Base-by-base conservation (phyloP, 2,329 filamentous ascomycete genomes). In the Fusarium udum region DNA sequence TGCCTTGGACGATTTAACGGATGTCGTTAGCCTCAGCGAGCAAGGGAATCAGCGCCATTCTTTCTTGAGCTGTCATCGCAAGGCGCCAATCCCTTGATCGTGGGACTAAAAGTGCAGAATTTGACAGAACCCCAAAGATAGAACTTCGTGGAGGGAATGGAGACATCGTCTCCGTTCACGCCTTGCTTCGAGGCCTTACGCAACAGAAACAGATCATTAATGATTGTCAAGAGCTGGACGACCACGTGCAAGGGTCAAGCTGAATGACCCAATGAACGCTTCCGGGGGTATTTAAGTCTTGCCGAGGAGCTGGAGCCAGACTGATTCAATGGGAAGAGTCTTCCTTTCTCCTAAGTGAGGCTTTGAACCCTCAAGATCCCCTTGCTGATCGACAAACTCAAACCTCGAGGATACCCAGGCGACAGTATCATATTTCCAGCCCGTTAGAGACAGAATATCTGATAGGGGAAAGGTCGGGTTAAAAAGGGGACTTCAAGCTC, bases 101-200 rank as follows among this genome's bases (percentile, higher is more conserved):
- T 13, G 11, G 32, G 22, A 26, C 9, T 26, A 6, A 34, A 4
- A 31, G n/a, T 4, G 20, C 10, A 15, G 22, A 3, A 34, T 20
- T 7, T 14, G 12, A 13, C 10, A 24, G 31, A 36, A 7, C n/a
- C 4, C 16, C 32, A 3, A 3, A 20, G 12, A 1, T 3, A 18
- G 10, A 13, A 10, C 6, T 20, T 6, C 12, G 2, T 24, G 16
- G 15, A 14, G 22, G 32, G 18, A 20, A 36, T 6, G n/a, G 46
- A 36, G n/a, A 26, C 6, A 14, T n/a, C 3, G n/a, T 36, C 12
- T 26, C 10, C 4, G 48, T 36, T 20, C n/a, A 11, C 11, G 11
- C 32, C 15, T 36, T 10, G 3, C 5, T 24, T 26, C 48, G 7
- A 14, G 36, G 48, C 4, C 15, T 26, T 11, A 26, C 16, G n/a